phyloP scores from a whole-genome alignment of 2,329 filamentous ascomycete genomes.

The Calonectria pseudoturangicola region DNA sequence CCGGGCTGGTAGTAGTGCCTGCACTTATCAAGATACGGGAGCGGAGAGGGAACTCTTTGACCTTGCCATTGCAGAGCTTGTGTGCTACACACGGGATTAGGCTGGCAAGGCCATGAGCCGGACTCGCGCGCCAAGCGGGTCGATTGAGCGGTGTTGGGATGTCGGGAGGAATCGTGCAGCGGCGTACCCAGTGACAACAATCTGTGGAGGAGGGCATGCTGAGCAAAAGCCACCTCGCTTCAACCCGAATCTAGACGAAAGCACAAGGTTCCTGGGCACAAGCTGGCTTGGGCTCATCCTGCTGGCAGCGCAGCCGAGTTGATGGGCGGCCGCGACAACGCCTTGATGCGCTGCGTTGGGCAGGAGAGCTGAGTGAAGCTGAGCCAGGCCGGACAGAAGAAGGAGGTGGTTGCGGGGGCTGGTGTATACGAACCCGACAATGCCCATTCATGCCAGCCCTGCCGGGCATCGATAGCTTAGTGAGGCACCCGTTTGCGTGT shows the following conservation, averaged over 20 bases:
- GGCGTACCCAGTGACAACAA: background rate
- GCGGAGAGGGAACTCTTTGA: slow-evolving; percentile 27
- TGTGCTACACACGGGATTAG: slow-evolving; percentile 9
- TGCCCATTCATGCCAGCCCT: slow-evolving; percentile 16
- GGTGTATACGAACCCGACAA: slow-evolving; percentile 28
- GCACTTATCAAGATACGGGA: slow-evolving; percentile 22
- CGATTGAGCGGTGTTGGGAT: slow-evolving; percentile 19
- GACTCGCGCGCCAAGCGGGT: slow-evolving; percentile 29
- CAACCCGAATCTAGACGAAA: slow-evolving; percentile 23
- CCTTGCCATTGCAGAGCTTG: slow-evolving; percentile 16
- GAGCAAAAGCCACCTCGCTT: slow-evolving; percentile 28
- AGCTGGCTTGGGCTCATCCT: slow-evolving; percentile 29
- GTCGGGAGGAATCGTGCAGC: slow-evolving; percentile 15
- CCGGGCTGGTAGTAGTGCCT: slow-evolving; percentile 20
- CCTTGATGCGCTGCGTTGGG: slow-evolving; percentile 24
- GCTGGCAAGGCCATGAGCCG: slow-evolving; percentile 19
- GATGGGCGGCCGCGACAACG: slow-evolving; percentile 17
- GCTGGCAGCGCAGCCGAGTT: slow-evolving; percentile 6
- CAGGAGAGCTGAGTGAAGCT: slow-evolving; percentile 9
- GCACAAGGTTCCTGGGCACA: background rate
- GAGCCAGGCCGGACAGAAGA: background rate
- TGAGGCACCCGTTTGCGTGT: slow-evolving; percentile 4
- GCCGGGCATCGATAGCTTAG: slow-evolving; percentile 21
- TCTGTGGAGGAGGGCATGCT: slow-evolving; percentile 22
- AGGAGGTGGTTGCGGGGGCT: slow-evolving; percentile 30